Evolutionary conservation across 1,284 basidiomycete genomes (phyloP), one percentile per base, ranked within the genome.

Genomic region (Anthracocystis panici-leucophaei): DNA sequence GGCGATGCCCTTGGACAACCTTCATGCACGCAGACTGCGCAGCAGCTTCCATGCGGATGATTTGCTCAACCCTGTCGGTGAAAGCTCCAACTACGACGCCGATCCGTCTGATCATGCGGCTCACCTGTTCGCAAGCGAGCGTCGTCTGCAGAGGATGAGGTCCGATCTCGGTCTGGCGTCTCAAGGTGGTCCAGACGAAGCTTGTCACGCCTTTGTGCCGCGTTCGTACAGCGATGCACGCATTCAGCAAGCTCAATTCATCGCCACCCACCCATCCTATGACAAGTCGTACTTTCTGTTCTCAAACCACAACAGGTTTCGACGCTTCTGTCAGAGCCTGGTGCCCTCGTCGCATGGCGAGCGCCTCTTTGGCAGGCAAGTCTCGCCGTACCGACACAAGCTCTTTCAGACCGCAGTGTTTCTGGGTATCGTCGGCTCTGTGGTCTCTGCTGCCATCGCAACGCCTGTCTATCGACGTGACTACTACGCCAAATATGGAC

Each of bases 211-310:
- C 10, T 81, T 84, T 52, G 48, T 64, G 50, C 68, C 70, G 11
- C 88, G 23, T 87, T 88, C 68, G 3, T 35, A 65, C 42, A 89
- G 91, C 62, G 93, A 97, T 84, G 89, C 90, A 10, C 89, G 91
- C n/a, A 92, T 92, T 14, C 90, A 90, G 81, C 92, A 92, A 81
- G 92, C 92, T 0, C 92, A 93, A 75, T 94, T 97, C 83, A 97
- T 98, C 75, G 90, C 90, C 2, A 89, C 91, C 49, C 92, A 98
- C 86, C 94, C 96, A 0, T 90, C 91, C 0, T 99, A 93, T 81
- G 96, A 98, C 86, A 92, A 91, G 81, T 91, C 93, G 0, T 92
- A 97, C 77, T 97, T 93, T 91, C 75, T 97, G 10, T 92, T 98
- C 84, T 90, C 91, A 3, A 94, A 97, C 86, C 89, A 90, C 78